Evolutionary conservation across 306 rosid genomes (phyloP).

Genomic region (Abrus precatorius): DNA sequence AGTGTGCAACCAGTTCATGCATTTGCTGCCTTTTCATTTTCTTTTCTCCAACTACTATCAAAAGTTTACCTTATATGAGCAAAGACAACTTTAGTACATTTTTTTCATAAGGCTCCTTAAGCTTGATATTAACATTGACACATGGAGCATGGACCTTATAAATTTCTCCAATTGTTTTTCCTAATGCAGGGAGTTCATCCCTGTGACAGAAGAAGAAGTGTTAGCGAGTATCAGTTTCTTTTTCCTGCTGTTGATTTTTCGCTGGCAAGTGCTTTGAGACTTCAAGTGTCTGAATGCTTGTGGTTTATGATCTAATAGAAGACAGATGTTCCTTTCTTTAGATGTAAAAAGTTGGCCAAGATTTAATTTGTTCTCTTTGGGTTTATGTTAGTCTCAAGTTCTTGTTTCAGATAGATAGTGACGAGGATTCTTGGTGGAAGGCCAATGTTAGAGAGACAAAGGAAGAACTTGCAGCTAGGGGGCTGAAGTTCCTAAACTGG

Average conservation of each 20-base stretch:
- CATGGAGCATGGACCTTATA: slow-evolving; percentile 23
- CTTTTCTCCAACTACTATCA: not conserved
- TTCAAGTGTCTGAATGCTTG: slow-evolving; percentile 23
- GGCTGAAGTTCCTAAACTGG: slow-evolving; percentile 84
- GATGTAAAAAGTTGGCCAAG: slow-evolving; percentile 31
- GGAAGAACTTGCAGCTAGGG: slow-evolving; percentile 84
- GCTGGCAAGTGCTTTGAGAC: slow-evolving; percentile 64
- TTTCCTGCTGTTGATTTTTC: slow-evolving; percentile 97
- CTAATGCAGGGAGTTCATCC: slow-evolving; percentile 89
- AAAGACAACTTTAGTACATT: slow-evolving; percentile 6
- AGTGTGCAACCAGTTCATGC: slow-evolving; percentile 21
- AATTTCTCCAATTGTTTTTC: slow-evolving; percentile 24
- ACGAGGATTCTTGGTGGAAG: slow-evolving; percentile 84
- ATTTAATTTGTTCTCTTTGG: slow-evolving; percentile 43
- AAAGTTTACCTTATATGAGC: slow-evolving; percentile 23
- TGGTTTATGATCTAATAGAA: slow-evolving; percentile 43
- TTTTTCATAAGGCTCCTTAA: slow-evolving; percentile 16
- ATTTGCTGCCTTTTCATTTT: slow-evolving; percentile 13
- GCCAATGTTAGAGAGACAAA: slow-evolving; percentile 81
- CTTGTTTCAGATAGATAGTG: slow-evolving; percentile 75
- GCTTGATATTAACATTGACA: slow-evolving; percentile 30
- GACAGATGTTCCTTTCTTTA: slow-evolving; percentile 46
- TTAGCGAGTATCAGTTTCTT: slow-evolving; percentile 72
- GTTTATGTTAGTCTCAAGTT: slow-evolving; percentile 42
- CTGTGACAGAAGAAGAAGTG: slow-evolving; percentile 86